Evolutionary conservation across 1,139 yeast genomes (phyloP).

Genomic region (Hanseniaspora uvarum): DNA sequence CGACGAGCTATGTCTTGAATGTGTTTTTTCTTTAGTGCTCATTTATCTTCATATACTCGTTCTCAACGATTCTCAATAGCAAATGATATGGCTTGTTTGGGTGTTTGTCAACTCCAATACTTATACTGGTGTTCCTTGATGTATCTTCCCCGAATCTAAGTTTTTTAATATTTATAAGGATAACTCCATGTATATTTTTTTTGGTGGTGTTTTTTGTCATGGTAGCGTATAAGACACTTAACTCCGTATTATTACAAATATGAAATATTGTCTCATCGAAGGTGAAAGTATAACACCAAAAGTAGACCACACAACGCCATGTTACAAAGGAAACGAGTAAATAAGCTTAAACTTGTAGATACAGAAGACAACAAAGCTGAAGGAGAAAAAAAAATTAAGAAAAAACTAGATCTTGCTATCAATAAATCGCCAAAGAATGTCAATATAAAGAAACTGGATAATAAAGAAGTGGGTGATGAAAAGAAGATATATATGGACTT

Average conservation of each 20-base stretch:
- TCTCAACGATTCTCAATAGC: not conserved
- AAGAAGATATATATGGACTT: constrained; percentile 71
- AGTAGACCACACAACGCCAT: not conserved
- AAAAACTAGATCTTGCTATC: not conserved
- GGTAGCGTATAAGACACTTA: not conserved
- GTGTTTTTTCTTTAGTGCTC: not conserved
- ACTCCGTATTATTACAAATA: not conserved
- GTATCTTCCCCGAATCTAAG: not conserved
- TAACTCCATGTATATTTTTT: not conserved
- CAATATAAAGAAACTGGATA: not conserved
- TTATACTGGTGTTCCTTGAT: not conserved
- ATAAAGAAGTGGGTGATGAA: not conserved
- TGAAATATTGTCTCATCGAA: not conserved
- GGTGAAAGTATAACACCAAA: not conserved
- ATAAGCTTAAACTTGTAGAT: not conserved
- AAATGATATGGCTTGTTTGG: not conserved
- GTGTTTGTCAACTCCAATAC: not conserved
- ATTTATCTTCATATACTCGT: not conserved
- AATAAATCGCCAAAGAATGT: not conserved
- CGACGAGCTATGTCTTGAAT: not conserved
- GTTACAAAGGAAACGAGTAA: constrained; percentile 8
- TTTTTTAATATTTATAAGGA: not conserved
- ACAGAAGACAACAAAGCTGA: not conserved
- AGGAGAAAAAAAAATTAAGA: not conserved
- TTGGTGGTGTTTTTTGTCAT: not conserved